These are phyloP conservation scores for Daldinia decipiens DNA, from an alignment of 495 filamentous ascomycete genomes.

Conservation along the genomic window DNA sequence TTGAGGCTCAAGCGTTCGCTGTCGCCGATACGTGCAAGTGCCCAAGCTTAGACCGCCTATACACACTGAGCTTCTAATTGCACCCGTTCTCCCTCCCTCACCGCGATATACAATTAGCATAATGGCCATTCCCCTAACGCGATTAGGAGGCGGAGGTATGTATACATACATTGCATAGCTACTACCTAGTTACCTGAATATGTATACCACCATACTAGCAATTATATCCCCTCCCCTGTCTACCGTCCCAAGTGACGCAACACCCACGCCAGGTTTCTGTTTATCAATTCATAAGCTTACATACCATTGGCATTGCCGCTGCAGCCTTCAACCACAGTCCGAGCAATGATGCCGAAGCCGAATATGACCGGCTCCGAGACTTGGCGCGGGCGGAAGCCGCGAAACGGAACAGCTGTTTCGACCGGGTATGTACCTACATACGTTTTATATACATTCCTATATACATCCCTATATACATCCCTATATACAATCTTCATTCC, in stretches of 20 bases:
- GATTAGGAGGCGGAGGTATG: conserved; percentile 69
- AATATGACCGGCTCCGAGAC: conserved; percentile 91
- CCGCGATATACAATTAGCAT: conserved; percentile 41
- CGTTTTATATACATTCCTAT: too few relatives aligned
- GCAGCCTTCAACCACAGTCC: conserved; percentile 84
- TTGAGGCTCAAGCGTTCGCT: conserved; percentile 5
- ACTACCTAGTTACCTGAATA: conserved; percentile 19
- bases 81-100: background rate
- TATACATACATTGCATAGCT: conserved; percentile 24
- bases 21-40: conserved; percentile 25
- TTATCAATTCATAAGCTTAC: conserved; percentile 7
- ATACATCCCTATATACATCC: background rate
- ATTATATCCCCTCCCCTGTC: conserved; percentile 14
- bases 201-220: conserved; percentile 22
- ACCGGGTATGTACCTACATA: conserved; percentile 61
- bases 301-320: conserved; percentile 9
- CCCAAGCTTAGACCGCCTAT: conserved; percentile 12
- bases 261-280: conserved; percentile 10
- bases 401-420: conserved; percentile 79
- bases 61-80: conserved; percentile 3
- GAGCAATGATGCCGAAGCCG: conserved; percentile 73
- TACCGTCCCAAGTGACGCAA: conserved; percentile 24
- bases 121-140: conserved; percentile 72
- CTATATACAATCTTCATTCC: conserved; percentile 5
- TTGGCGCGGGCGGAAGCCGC: conserved; percentile 81